Percentiles rank a stretch among this genome's conserved stretches.
phyloP scores from a whole-genome alignment of 768 basidiomycete genomes.

The Imleria badia region DNA sequence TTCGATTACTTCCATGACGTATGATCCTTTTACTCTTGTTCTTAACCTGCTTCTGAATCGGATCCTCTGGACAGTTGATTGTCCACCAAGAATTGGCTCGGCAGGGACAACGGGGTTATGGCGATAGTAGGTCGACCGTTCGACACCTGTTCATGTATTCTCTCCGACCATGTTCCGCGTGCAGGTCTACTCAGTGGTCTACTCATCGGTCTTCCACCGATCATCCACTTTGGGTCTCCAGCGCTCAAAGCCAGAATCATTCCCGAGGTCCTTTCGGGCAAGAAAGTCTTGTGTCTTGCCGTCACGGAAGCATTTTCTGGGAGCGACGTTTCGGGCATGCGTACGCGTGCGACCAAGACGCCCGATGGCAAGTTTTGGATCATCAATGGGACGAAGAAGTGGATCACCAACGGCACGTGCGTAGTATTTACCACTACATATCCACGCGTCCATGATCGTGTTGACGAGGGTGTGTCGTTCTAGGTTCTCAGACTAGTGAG shows the following conservation, averaged over 20 bases:
- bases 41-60: not conserved
- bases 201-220: constrained; percentile 43
- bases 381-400: not conserved
- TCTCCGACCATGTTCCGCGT: not conserved
- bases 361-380: not conserved
- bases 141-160: no score
- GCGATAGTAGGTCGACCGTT: constrained; percentile 52
- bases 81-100: constrained; percentile 76
- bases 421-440: not conserved
- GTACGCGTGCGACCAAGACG: constrained; percentile 1
- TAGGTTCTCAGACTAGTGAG: not conserved
- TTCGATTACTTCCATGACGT: constrained; percentile 91
- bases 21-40: not conserved
- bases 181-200: constrained; percentile 59
- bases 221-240: constrained; percentile 76
- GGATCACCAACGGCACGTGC: constrained; percentile 1
- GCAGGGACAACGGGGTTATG: constrained; percentile 73
- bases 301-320: not conserved
- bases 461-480: not conserved
- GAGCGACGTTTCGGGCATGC: not conserved
- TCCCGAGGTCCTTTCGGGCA: not conserved
- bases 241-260: constrained; percentile 37
- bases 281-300: not conserved
- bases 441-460: not conserved
- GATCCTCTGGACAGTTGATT: constrained; percentile 49